phyloP scores from a whole-genome alignment of 345 rosid species.

The Luvunga scandens region DNA sequence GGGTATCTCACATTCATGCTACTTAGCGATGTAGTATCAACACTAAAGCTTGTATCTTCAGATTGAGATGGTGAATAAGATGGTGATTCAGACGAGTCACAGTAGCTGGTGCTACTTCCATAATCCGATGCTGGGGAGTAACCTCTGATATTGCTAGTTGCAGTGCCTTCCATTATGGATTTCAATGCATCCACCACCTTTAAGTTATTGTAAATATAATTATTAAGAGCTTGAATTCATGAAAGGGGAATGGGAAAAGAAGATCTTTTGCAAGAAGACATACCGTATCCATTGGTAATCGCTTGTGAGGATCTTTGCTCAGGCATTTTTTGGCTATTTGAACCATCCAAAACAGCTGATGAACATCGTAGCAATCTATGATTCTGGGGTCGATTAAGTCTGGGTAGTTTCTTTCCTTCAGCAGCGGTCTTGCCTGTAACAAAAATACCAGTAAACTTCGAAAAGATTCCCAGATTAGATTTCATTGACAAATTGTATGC shows the following conservation, averaged over 20 bases:
- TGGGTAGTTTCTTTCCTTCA: conserved; percentile 61
- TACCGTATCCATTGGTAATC: conserved; percentile 48
- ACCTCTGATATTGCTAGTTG: conserved; percentile 22
- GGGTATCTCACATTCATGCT: conserved; percentile 17
- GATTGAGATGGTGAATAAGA: neutral
- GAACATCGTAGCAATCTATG: conserved; percentile 50
- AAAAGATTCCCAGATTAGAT: neutral
- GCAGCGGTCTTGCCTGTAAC: conserved; percentile 58
- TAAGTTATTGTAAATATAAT: neutral
- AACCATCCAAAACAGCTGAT: conserved; percentile 72
- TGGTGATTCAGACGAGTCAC: conserved; percentile 31
- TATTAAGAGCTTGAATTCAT: neutral
- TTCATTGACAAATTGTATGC: neutral
- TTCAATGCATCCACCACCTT: conserved; percentile 50
- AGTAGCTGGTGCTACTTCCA: conserved; percentile 15
- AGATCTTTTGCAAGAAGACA: neutral
- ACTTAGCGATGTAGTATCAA: conserved; percentile 6
- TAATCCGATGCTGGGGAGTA: conserved; percentile 45
- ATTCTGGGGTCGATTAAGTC: conserved; percentile 54
- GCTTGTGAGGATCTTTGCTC: conserved; percentile 53
- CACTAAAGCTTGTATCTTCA: conserved; percentile 13
- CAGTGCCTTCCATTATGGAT: conserved; percentile 31
- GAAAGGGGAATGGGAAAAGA: neutral
- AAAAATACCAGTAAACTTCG: neutral
- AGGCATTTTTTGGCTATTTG: conserved; percentile 63